phyloP scores from a whole-genome alignment of 192 early-diverging fungal genomes.

The Spizellomyces punctatus region DNA sequence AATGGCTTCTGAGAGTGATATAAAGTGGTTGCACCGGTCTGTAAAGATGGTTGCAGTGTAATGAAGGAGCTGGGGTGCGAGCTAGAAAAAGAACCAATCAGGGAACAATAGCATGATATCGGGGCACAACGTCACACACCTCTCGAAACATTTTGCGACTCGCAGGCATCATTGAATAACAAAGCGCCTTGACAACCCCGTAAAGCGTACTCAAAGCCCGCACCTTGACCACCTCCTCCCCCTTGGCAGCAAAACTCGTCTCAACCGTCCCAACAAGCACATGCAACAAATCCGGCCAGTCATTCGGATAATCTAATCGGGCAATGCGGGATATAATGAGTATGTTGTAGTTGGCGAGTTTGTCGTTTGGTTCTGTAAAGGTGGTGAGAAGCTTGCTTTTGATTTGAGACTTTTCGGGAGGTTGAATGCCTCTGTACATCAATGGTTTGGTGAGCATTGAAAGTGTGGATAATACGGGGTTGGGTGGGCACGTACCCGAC shows the following conservation, averaged over 20 bases:
- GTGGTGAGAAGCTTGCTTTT: conserved; percentile 62
- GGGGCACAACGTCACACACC: conserved; percentile 28
- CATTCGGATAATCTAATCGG: conserved; percentile 81
- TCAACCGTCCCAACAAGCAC: conserved; percentile 9
- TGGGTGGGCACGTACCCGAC: conserved; percentile 12
- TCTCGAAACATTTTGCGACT: conserved; percentile 62
- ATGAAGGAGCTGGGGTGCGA: conserved; percentile 74
- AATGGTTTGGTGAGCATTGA: not conserved
- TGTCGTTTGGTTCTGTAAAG: conserved; percentile 60
- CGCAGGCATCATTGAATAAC: conserved; percentile 65
- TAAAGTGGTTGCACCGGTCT: conserved; percentile 57
- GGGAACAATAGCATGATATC: conserved; percentile 7
- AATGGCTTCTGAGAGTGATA: conserved; percentile 38
- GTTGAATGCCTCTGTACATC: conserved; percentile 55
- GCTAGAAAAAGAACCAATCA: conserved; percentile 35
- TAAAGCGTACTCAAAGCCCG: conserved; percentile 75
- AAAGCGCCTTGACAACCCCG: conserved; percentile 74
- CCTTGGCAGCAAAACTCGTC: not conserved
- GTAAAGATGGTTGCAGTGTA: conserved; percentile 69
- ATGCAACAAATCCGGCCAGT: conserved; percentile 63
- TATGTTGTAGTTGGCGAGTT: conserved; percentile 76
- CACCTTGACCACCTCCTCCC: conserved; percentile 53
- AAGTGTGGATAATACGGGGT: conserved; percentile 21
- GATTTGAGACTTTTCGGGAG: conserved; percentile 74
- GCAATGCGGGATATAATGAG: conserved; percentile 81